Evolutionary conservation across 2,329 filamentous ascomycete species (phyloP).

Genomic region (Zopfia rhizophila): DNA sequence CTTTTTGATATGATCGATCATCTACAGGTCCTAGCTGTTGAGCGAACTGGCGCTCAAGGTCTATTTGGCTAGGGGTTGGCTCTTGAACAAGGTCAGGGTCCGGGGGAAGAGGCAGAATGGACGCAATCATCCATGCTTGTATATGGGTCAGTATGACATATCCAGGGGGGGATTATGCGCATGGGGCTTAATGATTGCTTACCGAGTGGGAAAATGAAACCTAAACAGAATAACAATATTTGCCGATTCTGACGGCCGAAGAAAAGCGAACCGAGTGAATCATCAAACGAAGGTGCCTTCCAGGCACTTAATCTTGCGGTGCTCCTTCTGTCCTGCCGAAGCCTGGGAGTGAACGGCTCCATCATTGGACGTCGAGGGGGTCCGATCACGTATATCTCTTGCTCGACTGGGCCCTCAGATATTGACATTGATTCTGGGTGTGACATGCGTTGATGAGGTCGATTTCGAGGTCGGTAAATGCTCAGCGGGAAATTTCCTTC

Average conservation of each 20-base stretch:
- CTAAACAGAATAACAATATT: slow-evolving; percentile 77
- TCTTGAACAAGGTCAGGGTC: slow-evolving; percentile 65
- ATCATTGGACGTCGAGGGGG: slow-evolving; percentile 38
- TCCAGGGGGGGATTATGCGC: slow-evolving; percentile 24
- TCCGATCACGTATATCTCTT: slow-evolving; percentile 40
- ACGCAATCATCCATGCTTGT: slow-evolving; percentile 81
- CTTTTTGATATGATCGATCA: slow-evolving; percentile 65
- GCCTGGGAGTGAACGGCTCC: slow-evolving; percentile 46
- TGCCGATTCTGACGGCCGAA: slow-evolving; percentile 78
- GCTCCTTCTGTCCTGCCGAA: slow-evolving; percentile 55
- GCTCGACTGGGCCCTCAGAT: slow-evolving; percentile 41
- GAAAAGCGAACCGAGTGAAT: slow-evolving; percentile 68
- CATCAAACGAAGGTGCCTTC: slow-evolving; percentile 77
- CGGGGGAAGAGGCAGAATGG: slow-evolving; percentile 76
- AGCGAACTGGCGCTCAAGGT: slow-evolving; percentile 57
- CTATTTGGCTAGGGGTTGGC: slow-evolving; percentile 44
- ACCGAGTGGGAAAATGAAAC: slow-evolving; percentile 78
- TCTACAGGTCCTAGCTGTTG: slow-evolving; percentile 57
- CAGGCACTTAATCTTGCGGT: slow-evolving; percentile 68
- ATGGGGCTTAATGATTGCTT: slow-evolving; percentile 27
- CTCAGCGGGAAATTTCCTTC: slow-evolving; percentile 49
- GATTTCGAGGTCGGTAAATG: slow-evolving; percentile 51
- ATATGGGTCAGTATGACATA: slow-evolving; percentile 25
- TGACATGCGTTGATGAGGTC: slow-evolving; percentile 45
- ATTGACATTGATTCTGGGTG: slow-evolving; percentile 42